Evolutionary conservation across 768 basidiomycete genomes (phyloP).

Genomic region (Amanita rimosa): DNA sequence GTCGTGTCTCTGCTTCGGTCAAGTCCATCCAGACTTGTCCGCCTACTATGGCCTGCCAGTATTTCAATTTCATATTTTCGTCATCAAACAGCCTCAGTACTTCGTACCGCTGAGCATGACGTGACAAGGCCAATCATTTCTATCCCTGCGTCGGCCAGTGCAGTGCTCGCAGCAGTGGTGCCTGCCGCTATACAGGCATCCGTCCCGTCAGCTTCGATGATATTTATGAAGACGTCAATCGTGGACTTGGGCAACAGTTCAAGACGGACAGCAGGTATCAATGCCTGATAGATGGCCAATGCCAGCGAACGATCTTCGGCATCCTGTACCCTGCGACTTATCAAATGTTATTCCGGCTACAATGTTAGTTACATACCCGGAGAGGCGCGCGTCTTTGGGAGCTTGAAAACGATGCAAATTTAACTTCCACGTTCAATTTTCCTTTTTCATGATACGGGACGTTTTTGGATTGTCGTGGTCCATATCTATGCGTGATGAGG

Average conservation of each 20-base stretch:
- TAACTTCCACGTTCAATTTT: constrained; percentile 87
- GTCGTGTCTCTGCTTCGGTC: constrained; percentile 49
- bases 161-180: constrained; percentile 78
- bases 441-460: constrained; percentile 80
- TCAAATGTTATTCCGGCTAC: constrained; percentile 8
- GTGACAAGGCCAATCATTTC: constrained; percentile 84
- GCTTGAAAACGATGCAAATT: constrained; percentile 92
- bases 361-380: constrained; percentile 43
- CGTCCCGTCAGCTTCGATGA: constrained; percentile 90
- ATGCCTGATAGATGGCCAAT: constrained; percentile 74
- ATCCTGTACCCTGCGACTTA: constrained; percentile 44
- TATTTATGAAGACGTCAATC: constrained; percentile 81
- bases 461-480: constrained; percentile 77
- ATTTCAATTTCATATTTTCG: constrained; percentile 6
- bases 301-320: constrained; percentile 87
- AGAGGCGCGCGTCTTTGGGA: constrained; percentile 68
- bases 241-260: constrained; percentile 91
- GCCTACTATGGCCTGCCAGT: constrained; percentile 41
- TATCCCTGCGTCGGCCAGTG: constrained; percentile 87
- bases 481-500: constrained; percentile 41
- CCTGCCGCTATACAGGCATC: constrained; percentile 84
- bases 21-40: constrained; percentile 73
- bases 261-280: constrained; percentile 74
- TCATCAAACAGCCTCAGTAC: neutral
- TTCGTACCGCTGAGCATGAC: constrained; percentile 67